A percentile compares a stretch with the other conserved stretches of the same genome.
phyloP scores from a whole-genome alignment of 2,329 filamentous ascomycete species.

The Fusarium oxysporum region DNA sequence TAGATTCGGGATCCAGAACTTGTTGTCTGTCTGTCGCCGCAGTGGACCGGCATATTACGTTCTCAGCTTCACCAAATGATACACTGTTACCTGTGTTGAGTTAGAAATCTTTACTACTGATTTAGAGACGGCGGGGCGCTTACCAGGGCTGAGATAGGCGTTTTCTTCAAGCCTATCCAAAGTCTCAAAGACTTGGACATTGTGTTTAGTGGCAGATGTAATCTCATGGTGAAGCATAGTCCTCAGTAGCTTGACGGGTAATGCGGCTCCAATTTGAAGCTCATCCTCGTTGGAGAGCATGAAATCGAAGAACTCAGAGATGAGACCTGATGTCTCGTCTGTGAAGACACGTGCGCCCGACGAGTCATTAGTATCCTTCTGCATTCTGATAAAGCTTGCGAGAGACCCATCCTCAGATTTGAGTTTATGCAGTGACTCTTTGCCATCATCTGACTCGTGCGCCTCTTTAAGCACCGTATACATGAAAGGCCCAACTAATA shows the following conservation, averaged over 20 bases:
- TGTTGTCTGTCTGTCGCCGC: fast-evolving
- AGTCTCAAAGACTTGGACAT: neutral
- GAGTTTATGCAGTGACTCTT: neutral
- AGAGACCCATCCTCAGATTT: neutral
- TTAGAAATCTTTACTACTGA: fast-evolving
- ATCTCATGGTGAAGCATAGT: neutral
- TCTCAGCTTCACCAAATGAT: fast-evolving
- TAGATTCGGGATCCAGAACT: fast-evolving
- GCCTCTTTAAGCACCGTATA: fast-evolving
- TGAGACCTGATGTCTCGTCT: neutral
- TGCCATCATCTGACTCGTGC: neutral
- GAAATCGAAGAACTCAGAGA: neutral
- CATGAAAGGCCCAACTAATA: neutral
- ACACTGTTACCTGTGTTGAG: fast-evolving
- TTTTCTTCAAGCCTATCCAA: neutral
- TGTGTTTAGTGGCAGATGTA: neutral
- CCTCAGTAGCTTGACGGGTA: neutral
- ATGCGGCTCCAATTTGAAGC: fast-evolving
- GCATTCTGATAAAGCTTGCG: neutral
- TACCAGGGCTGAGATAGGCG: neutral
- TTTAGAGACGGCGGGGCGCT: fast-evolving
- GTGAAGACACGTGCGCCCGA: neutral
- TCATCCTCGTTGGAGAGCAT: neutral
- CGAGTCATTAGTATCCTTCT: neutral
- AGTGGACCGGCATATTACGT: fast-evolving